Conservation (phyloP, 495 filamentous ascomycete species). For the Elasticomyces elasticus region DNA sequence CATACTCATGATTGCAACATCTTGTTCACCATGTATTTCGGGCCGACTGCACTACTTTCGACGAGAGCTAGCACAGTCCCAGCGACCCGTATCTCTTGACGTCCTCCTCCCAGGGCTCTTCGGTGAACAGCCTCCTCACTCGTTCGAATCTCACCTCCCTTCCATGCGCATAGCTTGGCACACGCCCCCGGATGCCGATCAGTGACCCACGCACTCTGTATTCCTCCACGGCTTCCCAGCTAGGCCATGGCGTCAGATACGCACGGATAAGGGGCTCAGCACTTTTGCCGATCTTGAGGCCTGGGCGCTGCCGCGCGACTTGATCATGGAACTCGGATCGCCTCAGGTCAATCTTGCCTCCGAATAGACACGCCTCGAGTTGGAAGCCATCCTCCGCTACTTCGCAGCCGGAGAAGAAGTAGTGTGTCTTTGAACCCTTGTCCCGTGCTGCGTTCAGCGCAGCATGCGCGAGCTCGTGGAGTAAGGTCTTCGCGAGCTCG, state of each 20-base stretch:
- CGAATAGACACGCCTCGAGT: constrained; percentile 1
- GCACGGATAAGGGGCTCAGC: not conserved
- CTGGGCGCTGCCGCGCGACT: not conserved
- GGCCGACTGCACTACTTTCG: too few relatives aligned
- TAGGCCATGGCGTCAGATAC: not conserved
- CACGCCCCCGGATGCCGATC: not conserved
- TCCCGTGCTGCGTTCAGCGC: not conserved
- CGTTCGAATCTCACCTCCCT: not conserved
- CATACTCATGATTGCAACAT: too few relatives aligned
- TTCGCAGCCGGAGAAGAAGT: not conserved
- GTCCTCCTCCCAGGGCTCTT: not conserved
- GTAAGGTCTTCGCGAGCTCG: constrained; percentile 2
- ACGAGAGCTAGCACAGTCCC: not conserved
- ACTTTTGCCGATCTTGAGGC: too few relatives aligned
- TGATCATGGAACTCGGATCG: not conserved
- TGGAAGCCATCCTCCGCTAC: not conserved
- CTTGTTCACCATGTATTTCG: too few relatives aligned
- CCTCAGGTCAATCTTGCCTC: not conserved
- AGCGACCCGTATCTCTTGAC: not conserved
- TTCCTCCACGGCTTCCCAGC: not conserved
- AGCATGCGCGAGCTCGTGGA: not conserved
- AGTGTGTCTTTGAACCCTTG: not conserved
- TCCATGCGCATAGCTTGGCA: not conserved
- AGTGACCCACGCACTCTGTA: not conserved
- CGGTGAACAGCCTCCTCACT: not conserved